Conservation (phyloP, 495 filamentous ascomycete species). For the Talaromyces nanjingensis region DNA sequence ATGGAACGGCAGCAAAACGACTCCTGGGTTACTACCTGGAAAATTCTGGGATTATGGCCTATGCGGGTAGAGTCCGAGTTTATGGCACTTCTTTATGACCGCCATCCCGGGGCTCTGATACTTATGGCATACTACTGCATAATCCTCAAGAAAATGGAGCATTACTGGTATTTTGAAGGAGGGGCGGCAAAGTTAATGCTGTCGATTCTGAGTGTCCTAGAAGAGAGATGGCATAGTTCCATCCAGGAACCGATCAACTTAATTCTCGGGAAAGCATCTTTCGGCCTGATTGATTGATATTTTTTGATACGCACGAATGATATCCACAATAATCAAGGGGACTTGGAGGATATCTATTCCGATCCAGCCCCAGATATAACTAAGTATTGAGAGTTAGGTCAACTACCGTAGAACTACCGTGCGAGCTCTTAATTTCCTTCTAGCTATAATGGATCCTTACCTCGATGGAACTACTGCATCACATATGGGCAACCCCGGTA, state of each 20-base stretch:
- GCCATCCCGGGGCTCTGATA: constrained; percentile 28
- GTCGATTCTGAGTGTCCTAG: constrained; percentile 22
- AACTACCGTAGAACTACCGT: no score
- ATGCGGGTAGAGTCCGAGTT: constrained; percentile 22
- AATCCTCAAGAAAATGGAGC: constrained; percentile 22
- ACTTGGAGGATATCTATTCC: neutral
- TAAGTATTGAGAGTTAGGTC: no score
- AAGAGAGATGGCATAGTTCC: constrained; percentile 22
- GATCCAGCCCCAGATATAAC: no score
- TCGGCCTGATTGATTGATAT: neutral
- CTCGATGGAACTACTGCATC: no score
- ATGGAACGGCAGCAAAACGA: constrained; percentile 5
- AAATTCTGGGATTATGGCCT: constrained; percentile 23
- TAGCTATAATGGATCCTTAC: no score
- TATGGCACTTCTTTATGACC: constrained; percentile 19
- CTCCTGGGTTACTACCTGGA: constrained; percentile 9
- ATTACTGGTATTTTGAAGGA: constrained; percentile 26
- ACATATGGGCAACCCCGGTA: no score
- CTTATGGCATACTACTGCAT: constrained; percentile 33
- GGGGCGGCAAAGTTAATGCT: constrained; percentile 24
- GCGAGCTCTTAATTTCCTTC: no score
- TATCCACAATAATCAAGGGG: neutral
- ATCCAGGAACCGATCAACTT: constrained; percentile 11
- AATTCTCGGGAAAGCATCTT: neutral
- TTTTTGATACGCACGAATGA: neutral